Evolutionary conservation across 306 rosid genomes (phyloP).

Genomic region (Ormosia emarginata): DNA sequence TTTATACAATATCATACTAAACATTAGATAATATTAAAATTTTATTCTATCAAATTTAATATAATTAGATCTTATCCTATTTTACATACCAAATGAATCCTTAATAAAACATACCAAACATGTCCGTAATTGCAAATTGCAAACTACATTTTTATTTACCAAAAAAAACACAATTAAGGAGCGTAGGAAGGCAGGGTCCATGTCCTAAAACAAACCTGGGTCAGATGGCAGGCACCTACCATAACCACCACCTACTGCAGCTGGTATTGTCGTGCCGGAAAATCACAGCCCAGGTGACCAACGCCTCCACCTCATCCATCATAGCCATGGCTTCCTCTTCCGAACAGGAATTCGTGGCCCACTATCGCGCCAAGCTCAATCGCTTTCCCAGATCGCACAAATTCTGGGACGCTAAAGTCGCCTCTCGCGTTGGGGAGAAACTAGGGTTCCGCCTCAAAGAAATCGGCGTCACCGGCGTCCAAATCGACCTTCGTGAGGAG

Average conservation of each 20-base stretch:
- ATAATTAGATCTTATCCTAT: too few species aligned
- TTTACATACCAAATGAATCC: too few species aligned
- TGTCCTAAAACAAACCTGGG: neutral
- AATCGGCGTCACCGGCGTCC: constrained; percentile 36
- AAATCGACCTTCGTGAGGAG: constrained; percentile 31
- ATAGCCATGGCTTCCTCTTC: constrained; percentile 53
- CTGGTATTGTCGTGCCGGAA: constrained; percentile 42
- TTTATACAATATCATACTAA: too few species aligned
- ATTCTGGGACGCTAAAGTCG: constrained; percentile 41
- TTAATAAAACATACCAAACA: too few species aligned
- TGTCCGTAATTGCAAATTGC: too few species aligned
- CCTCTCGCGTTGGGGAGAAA: constrained; percentile 47
- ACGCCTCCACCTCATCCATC: constrained; percentile 36
- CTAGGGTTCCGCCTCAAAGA: constrained; percentile 41
- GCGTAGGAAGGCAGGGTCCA: neutral
- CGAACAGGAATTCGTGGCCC: constrained; percentile 39
- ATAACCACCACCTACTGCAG: constrained; percentile 26
- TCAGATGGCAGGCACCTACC: constrained; percentile 11
- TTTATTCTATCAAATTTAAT: too few species aligned
- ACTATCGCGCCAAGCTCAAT: constrained; percentile 34
- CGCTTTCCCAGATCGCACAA: constrained; percentile 43
- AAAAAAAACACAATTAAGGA: too few species aligned
- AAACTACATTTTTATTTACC: too few species aligned
- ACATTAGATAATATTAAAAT: too few species aligned
- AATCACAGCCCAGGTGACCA: constrained; percentile 42